A percentile compares a stretch with the other conserved stretches of the same genome.
Conservation (phyloP, 1,284 basidiomycete species). For the Austroboletus niveus region DNA sequence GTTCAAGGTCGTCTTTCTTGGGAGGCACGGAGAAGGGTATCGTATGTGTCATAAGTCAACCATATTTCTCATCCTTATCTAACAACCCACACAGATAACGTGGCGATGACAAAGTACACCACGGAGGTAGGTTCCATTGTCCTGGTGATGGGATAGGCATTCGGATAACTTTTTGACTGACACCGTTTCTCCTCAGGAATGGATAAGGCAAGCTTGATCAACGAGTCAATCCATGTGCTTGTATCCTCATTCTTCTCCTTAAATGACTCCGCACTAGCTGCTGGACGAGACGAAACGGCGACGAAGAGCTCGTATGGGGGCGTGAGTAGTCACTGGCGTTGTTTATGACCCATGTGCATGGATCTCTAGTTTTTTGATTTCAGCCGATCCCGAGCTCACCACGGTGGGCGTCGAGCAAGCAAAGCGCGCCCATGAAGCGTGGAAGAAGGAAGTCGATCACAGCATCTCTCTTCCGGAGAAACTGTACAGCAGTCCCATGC, state of each 20-base stretch:
- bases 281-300: constrained; percentile 68
- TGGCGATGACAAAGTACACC: constrained; percentile 73
- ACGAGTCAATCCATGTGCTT: background rate
- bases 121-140: constrained; percentile 38
- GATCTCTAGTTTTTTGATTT: constrained; percentile 3
- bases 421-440: constrained; percentile 48
- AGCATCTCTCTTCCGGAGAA: constrained; percentile 61
- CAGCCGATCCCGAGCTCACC: constrained; percentile 79
- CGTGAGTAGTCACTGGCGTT: constrained; percentile 45
- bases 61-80: background rate
- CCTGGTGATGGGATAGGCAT: background rate
- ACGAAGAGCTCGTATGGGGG: constrained; percentile 77
- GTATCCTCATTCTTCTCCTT: background rate
- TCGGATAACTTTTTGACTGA: background rate
- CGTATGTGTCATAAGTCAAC: constrained; percentile 26
- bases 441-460: constrained; percentile 53
- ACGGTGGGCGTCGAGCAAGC: constrained; percentile 67
- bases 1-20: constrained; percentile 66
- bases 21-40: constrained; percentile 72
- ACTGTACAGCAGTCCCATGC: constrained; percentile 73
- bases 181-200: constrained; percentile 34
- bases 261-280: constrained; percentile 28
- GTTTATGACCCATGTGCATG: background rate
- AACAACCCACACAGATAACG: constrained; percentile 54
- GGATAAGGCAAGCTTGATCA: constrained; percentile 49